A percentile compares a stretch with the other conserved stretches of the same genome.
Evolutionary conservation across 257 asterid genomes (phyloP).

Genomic region (Phtheirospermum japonicum): DNA sequence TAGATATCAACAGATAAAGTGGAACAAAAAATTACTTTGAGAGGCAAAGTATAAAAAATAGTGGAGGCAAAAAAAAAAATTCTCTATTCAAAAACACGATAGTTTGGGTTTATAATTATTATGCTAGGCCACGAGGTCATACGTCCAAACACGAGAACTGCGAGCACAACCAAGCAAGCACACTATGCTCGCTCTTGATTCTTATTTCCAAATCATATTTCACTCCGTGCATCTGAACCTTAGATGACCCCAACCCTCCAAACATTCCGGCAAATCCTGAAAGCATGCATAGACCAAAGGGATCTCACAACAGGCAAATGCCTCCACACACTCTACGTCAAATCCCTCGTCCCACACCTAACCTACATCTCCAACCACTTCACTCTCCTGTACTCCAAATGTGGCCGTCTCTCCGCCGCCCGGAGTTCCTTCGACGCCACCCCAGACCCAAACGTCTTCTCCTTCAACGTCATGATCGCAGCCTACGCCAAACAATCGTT

Average conservation of each 20-base stretch:
- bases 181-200: too few relatives aligned
- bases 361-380: constrained; percentile 77
- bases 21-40: too few relatives aligned
- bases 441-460: constrained; percentile 58
- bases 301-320: constrained; percentile 55
- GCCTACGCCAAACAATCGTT: constrained; percentile 57
- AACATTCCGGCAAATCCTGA: constrained; percentile 46
- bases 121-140: too few relatives aligned
- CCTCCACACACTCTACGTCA: constrained; percentile 55
- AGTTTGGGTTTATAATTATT: too few relatives aligned
- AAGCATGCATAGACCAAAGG: constrained; percentile 50
- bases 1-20: too few relatives aligned
- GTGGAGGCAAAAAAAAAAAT: too few relatives aligned
- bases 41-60: too few relatives aligned
- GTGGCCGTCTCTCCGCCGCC: constrained; percentile 54
- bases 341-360: constrained; percentile 45
- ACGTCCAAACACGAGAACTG: too few relatives aligned
- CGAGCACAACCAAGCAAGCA: too few relatives aligned
- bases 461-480: constrained; percentile 61
- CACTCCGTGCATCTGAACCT: too few relatives aligned
- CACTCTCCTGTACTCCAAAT: constrained; percentile 77
- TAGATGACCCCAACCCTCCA: constrained; percentile 49
- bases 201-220: too few relatives aligned
- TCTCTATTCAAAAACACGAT: too few relatives aligned
- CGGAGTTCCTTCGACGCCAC: constrained; percentile 45